A percentile compares a stretch with the other conserved stretches of the same genome.
Conservation (phyloP, 1,284 basidiomycete species). For the Puccinia brachypodii region DNA sequence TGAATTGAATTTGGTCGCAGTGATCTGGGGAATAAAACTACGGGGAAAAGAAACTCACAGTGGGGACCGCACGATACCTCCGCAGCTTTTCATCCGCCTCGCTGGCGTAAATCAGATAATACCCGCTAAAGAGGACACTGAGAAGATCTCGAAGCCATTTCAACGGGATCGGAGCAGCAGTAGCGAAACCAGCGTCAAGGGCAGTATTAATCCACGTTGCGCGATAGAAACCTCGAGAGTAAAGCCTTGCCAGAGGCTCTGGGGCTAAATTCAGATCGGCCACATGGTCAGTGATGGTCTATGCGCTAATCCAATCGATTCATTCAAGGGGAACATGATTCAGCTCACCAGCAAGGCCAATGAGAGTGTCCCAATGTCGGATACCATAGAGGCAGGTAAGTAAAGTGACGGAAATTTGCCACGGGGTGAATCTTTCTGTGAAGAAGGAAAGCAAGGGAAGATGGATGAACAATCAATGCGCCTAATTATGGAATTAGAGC, state of each 20-base stretch:
- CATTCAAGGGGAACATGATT: conserved; percentile 54
- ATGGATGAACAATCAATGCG: neutral
- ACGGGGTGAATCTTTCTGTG: conserved; percentile 82
- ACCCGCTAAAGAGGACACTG: conserved; percentile 77
- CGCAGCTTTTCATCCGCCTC: conserved; percentile 67
- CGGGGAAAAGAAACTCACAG: conserved; percentile 58
- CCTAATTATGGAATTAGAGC: neutral
- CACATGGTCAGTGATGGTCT: conserved; percentile 54
- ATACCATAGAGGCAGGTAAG: conserved; percentile 81
- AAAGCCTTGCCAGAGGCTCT: conserved; percentile 80
- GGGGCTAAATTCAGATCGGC: conserved; percentile 63
- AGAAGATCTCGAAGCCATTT: conserved; percentile 86
- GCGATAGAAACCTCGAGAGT: conserved; percentile 77
- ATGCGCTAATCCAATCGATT: conserved; percentile 39
- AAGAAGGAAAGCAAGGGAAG: conserved; percentile 11
- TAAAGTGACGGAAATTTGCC: conserved; percentile 85
- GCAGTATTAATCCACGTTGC: conserved; percentile 89
- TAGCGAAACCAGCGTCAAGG: conserved; percentile 94
- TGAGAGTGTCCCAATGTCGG: conserved; percentile 79
- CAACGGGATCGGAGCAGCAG: conserved; percentile 87
- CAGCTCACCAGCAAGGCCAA: conserved; percentile 72
- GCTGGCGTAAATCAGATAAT: conserved; percentile 90
- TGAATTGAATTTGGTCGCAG: neutral
- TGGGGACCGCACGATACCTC: conserved; percentile 84
- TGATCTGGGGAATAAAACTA: neutral